Conservation (phyloP, 345 rosid species). For the Combretum micranthum region DNA sequence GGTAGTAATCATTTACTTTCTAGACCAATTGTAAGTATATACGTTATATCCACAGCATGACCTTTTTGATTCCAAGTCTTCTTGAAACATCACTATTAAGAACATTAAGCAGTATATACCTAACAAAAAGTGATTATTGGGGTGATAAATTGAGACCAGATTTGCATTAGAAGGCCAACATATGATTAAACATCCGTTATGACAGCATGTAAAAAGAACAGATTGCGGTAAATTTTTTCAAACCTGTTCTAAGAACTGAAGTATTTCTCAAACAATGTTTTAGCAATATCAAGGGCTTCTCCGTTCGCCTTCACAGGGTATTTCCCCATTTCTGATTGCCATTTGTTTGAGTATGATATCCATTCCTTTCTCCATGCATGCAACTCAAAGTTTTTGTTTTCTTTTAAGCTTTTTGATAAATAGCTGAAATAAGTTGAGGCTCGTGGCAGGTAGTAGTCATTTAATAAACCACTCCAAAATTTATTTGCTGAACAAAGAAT, state of each 20-base stretch:
- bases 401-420: constrained; percentile 45
- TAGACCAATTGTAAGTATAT: too few relatives aligned
- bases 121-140: too few relatives aligned
- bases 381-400: constrained; percentile 37
- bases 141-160: too few relatives aligned
- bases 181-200: too few relatives aligned
- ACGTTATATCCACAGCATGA: too few relatives aligned
- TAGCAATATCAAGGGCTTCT: constrained; percentile 53
- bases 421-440: constrained; percentile 46
- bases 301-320: constrained; percentile 63
- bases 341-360: constrained; percentile 60
- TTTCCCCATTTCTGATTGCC: constrained; percentile 49
- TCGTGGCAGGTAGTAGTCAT: constrained; percentile 65
- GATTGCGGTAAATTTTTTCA: too few relatives aligned
- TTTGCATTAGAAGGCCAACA: too few relatives aligned
- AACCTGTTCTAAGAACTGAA: constrained; percentile 16
- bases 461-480: constrained; percentile 78
- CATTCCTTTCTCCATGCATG: constrained; percentile 71
- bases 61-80: too few relatives aligned
- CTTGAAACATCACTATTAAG: too few relatives aligned
- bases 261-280: constrained; percentile 46
- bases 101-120: too few relatives aligned
- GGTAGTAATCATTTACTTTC: too few relatives aligned
- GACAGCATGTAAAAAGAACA: too few relatives aligned
- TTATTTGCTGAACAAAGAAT: constrained; percentile 56